Percentiles rank a stretch among this genome's conserved stretches.
phyloP scores from a whole-genome alignment of 2,329 filamentous ascomycete species.

The Aurifilum marmelostoma region DNA sequence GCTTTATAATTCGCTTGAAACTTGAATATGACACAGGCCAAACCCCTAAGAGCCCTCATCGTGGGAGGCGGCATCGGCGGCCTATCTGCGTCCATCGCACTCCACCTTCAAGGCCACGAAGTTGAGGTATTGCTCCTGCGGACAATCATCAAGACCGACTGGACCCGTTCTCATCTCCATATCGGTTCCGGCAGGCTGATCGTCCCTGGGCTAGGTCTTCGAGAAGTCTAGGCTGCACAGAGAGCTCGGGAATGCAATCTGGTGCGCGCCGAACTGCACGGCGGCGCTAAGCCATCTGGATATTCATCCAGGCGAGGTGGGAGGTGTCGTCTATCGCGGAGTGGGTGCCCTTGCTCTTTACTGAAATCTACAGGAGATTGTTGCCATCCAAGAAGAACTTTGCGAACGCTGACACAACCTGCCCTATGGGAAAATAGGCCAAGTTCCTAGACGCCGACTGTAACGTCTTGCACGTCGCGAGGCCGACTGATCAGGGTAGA shows the following conservation, averaged over 20 bases:
- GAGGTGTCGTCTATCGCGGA: constrained; percentile 16
- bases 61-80: constrained; percentile 26
- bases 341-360: constrained; percentile 1
- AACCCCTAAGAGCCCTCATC: constrained; percentile 19
- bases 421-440: constrained; percentile 6
- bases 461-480: neutral
- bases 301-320: constrained; percentile 12
- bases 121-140: constrained; percentile 19
- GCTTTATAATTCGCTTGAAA: neutral
- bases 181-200: neutral
- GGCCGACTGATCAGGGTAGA: constrained; percentile 9
- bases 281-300: constrained; percentile 20
- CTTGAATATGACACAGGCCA: constrained; percentile 4
- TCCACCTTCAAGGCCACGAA: constrained; percentile 23
- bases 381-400: no score
- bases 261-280: constrained; percentile 28
- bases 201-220: constrained; percentile 15
- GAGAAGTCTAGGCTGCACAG: constrained; percentile 22
- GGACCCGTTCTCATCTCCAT: neutral
- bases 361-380: no score
- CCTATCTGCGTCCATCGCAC: constrained; percentile 23
- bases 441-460: constrained; percentile 21
- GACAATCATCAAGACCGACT: neutral
- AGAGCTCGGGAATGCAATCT: constrained; percentile 23
- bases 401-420: neutral